Base-by-base conservation (phyloP, 2,329 filamentous ascomycete genomes). In the Ophiostoma ips region DNA sequence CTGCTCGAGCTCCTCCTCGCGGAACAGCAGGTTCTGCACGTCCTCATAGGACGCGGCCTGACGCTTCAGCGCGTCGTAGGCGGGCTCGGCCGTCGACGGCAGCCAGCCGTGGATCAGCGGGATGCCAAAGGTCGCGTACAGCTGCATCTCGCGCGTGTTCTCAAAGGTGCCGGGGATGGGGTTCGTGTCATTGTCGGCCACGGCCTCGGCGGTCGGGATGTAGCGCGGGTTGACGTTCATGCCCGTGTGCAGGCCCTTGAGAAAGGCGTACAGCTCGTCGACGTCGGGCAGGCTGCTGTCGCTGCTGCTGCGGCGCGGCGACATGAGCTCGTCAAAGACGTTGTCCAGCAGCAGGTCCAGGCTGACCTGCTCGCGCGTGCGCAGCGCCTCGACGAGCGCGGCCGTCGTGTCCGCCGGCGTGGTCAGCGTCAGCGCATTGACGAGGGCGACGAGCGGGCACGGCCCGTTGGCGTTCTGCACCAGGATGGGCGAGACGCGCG, bases 141-240 rank as follows among this genome's bases (percentile, higher is more conserved):
- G 71, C n/a, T 75, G 76, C 79, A 96, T 90, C 62, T 96, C 90
- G 37, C 73, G 72, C 0, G 90, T 96, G 49, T 86, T 75, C 59
- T 94, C 86, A 60, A 98, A 98, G 0, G 79, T 83, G 1, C 90
- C 90, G 0, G 73, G 75, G 6, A 76, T 70, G 0, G 73, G 75
- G 6, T 76, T 70, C 19, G 64, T 55, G 8, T 68, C 66, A 30
- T 66, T 68, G n/a, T 71, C 69, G 50, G 59, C 64, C 30, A 68
- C 60, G 18, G 70, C 64, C 13, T 74, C 69, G 8, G 66, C 61
- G 0, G 70, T 73, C 2, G 86, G 75, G 8, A 94, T 74, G 55
- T 95, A 92, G 18, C 84, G 79, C 2, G 92, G 92, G 56, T 98
- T 98, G 51, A 96, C 90, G 59, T 96, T 98, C 86, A 98, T 95